Base-by-base conservation (phyloP, 352 stramenopile genomes). In the Pythium monospermum region DNA sequence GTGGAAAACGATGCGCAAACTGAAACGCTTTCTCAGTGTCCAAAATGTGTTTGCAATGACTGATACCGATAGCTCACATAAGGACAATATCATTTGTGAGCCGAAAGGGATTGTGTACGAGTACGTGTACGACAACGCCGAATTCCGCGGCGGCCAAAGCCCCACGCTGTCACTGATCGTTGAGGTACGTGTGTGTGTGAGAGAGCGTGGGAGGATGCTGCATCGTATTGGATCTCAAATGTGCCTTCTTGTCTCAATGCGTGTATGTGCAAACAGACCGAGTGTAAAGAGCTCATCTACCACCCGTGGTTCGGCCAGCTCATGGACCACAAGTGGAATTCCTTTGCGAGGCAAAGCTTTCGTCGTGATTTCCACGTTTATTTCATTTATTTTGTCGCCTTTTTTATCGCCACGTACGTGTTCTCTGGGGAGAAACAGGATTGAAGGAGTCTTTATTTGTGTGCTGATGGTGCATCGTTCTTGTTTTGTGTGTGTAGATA, bases 281-380 rank as follows among this genome's bases (percentile, higher is more conserved):
- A 91, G 55, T 75, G 66, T 66, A 90, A 90, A 45, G 72, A 90
- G 37, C 64, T 91, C 5, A 73, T 91, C 50, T 73, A 76, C 21
- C 81, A 91, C 40, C 76, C 78, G 12, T 91, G 81, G 81, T 76
- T 89, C 25, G 68, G 58, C 15, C 74, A 91, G 43, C 57, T 91
- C 13, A 69, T 89, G 53, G 74, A 91, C 23, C 76, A 88, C 60
- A 91, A 91, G 81, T 91, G 81, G 81, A 73, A 91, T 41, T 85
- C 74, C 3, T 90, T 90, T 57, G 83, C 68, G 10, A 52, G 66
- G 16, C 61, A 85, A 37, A 83, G 67, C 19, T 90, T 90, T 66
- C 66, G 76, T 0, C 82, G 61, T 5, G 72, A 91, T 30, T 89
- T 91, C 22, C 80, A 86, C 42, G 53, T 90, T 6, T 91, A 91